phyloP scores from a whole-genome alignment of 2,329 filamentous ascomycete genomes.

The Alternaria brassicicola region DNA sequence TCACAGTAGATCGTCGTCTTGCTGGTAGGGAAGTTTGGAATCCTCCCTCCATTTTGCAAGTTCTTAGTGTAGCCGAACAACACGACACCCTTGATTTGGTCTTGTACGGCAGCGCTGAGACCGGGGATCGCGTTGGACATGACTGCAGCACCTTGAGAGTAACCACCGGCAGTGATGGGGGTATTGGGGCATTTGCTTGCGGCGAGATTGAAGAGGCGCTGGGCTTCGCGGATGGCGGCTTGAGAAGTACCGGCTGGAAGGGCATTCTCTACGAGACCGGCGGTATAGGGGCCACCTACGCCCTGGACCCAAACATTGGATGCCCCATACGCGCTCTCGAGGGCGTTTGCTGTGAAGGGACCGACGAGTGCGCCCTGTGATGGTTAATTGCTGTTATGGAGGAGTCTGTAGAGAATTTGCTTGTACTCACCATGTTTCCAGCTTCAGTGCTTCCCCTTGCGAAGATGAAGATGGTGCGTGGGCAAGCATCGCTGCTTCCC shows the following conservation, averaged over 20 bases:
- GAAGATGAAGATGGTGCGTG: slow-evolving; percentile 28
- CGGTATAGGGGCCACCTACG: slow-evolving; percentile 43
- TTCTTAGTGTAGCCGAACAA: slow-evolving; percentile 50
- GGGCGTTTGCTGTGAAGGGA: slow-evolving; percentile 16
- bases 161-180: slow-evolving; percentile 47
- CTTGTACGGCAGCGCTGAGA: slow-evolving; percentile 32
- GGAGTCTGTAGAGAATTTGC: not conserved
- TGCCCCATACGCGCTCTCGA: slow-evolving; percentile 16
- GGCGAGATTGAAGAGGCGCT: slow-evolving; percentile 43
- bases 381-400: not conserved
- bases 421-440: slow-evolving; percentile 25
- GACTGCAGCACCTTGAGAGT: slow-evolving; percentile 49
- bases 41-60: slow-evolving; percentile 42
- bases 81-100: slow-evolving; percentile 44
- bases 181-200: slow-evolving; percentile 47
- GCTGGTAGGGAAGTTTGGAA: slow-evolving; percentile 38
- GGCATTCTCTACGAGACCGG: slow-evolving; percentile 43
- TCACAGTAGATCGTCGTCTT: slow-evolving; percentile 45
- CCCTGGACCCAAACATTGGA: slow-evolving; percentile 28
- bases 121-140: slow-evolving; percentile 40
- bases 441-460: slow-evolving; percentile 24
- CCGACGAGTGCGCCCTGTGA: not conserved
- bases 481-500: slow-evolving; percentile 20
- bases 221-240: slow-evolving; percentile 40
- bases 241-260: slow-evolving; percentile 36